These are phyloP conservation scores for Liquidambar formosana DNA, from an alignment of 164 flowering plant genomes.

Conservation along the genomic window DNA sequence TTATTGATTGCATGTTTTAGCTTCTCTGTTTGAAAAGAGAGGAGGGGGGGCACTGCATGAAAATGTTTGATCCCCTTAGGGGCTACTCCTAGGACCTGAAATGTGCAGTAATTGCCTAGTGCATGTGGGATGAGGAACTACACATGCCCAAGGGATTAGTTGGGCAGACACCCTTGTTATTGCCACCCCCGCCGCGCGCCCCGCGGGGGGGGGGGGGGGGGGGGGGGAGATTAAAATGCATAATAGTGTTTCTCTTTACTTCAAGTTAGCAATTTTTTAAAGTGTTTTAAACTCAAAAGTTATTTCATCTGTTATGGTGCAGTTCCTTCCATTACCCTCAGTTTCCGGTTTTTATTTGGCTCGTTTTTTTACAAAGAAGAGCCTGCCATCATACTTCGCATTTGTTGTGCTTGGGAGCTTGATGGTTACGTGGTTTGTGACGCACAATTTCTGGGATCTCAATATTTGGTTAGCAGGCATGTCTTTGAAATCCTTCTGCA, in stretches of 20 bases:
- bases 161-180: no score
- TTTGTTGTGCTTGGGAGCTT: slow-evolving; percentile 86
- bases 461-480: slow-evolving; percentile 98
- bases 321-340: slow-evolving; percentile 87
- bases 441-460: slow-evolving; percentile 95
- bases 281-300: not conserved
- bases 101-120: no score
- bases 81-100: no score
- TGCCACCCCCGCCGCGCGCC: no score
- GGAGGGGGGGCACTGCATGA: no score
- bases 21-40: no score
- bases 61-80: no score
- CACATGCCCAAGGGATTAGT: no score
- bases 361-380: slow-evolving; percentile 84
- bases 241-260: not conserved
- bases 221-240: not conserved
- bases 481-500: slow-evolving; percentile 88
- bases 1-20: no score
- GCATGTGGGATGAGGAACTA: no score
- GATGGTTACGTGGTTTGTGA: slow-evolving; percentile 88
- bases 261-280: not conserved
- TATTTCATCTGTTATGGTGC: slow-evolving; percentile 33
- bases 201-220: no score
- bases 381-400: slow-evolving; percentile 80
- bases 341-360: slow-evolving; percentile 86